Base-by-base conservation (phyloP, 2,329 filamentous ascomycete genomes). In the Penicillium crustosum region DNA sequence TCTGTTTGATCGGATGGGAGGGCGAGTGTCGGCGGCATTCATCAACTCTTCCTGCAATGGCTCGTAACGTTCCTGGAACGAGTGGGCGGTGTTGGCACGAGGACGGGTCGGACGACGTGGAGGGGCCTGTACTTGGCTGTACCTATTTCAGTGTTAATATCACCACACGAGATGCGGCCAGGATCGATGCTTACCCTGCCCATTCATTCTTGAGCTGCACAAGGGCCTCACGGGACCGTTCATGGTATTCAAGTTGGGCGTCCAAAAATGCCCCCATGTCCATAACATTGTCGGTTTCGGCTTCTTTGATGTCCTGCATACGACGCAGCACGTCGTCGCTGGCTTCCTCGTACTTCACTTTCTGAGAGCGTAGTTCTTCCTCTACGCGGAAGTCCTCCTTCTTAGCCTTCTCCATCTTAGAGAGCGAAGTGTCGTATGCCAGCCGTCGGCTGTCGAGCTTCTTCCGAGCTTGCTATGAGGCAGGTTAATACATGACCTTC, bases 301-400 rank as follows among this genome's bases (percentile, higher is more conserved):
- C 85, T 68, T 97, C 93, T 78, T 94, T 93, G 78, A 97, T 95
- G 70, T 97, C 93, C 76, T 95, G 86, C 94, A 97, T 97, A 55
- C 93, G 85, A 59, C 93, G 86, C 67, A 88, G 84, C 54, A 97
- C 93, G 68, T 97, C 93, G 70, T 97, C 93, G 70, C 85, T 94
- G 17, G 91, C 89, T 78, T 97, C 94, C 72, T 97, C 94, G 71
- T 96, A 97, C 77, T 97, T 97, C 68, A 91, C 90, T 75, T 96
- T 96, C 73, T 94, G 91, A 29, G 87, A 84, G 55, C 93, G 89
- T 53, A 96, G 84, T 75, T 97, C 93, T 72, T 97, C 93, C 75
- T 97, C 94, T 55, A 94, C 83, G 61, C 91, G 84, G 78, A 94
- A 96, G 73, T 97, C 93, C 70, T 97, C 93, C 69, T 89, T 91